phyloP scores from a whole-genome alignment of 2,329 filamentous ascomycete genomes.

The Mycosphaerella arachidis region DNA sequence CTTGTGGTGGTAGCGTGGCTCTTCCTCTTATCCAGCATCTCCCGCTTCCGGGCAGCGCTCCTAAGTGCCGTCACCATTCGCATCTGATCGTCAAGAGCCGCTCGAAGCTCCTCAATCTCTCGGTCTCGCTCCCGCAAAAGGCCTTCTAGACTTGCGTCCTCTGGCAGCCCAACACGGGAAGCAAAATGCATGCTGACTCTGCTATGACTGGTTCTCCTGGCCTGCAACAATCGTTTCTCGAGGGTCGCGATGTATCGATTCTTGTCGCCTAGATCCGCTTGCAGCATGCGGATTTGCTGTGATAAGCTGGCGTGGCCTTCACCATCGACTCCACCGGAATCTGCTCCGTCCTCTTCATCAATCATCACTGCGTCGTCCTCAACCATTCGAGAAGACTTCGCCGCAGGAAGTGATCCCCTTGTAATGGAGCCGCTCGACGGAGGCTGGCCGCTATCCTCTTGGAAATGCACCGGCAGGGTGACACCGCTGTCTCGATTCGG shows the following conservation, averaged over 20 bases:
- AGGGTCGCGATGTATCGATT: constrained; percentile 93
- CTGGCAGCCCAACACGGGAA: constrained; percentile 39
- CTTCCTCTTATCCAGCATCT: constrained; percentile 46
- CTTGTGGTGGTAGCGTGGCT: constrained; percentile 21
- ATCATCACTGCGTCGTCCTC: constrained; percentile 33
- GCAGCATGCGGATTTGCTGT: constrained; percentile 85
- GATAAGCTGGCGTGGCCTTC: constrained; percentile 79
- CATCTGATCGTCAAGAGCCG: constrained; percentile 89
- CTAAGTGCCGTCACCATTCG: constrained; percentile 84
- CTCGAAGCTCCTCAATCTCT: constrained; percentile 86
- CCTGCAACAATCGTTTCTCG: constrained; percentile 87
- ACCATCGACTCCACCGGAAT: constrained; percentile 62
- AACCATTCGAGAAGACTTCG: constrained; percentile 27
- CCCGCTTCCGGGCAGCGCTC: constrained; percentile 78
- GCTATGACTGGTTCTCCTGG: constrained; percentile 82
- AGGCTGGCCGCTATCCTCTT: constrained; percentile 24
- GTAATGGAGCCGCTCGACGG: constrained; percentile 31
- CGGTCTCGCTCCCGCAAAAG: constrained; percentile 82
- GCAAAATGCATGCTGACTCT: constrained; percentile 72
- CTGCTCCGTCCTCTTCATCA: constrained; percentile 47
- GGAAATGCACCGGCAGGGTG: constrained; percentile 33
- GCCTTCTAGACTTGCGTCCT: constrained; percentile 63
- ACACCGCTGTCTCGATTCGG: constrained; percentile 28
- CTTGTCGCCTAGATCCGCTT: constrained; percentile 93
- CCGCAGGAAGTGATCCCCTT: constrained; percentile 28